Conservation (phyloP, 78 protist genomes). For the Dictyostelium intermedium region DNA sequence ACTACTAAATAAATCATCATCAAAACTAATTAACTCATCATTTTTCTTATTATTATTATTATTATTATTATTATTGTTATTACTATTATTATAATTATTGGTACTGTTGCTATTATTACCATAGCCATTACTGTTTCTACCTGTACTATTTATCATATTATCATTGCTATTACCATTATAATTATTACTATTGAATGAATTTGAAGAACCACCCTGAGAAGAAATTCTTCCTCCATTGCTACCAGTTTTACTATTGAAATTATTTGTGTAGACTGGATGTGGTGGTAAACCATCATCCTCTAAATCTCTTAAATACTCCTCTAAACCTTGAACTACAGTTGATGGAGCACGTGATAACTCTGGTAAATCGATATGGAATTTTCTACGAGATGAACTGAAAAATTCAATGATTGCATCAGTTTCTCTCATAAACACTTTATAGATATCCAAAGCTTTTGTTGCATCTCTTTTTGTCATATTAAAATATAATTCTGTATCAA, state of each 20-base stretch:
- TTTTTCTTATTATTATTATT: neutral
- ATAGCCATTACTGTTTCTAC: neutral
- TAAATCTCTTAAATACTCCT: slow-evolving; percentile 66
- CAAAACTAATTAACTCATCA: slow-evolving; percentile 30
- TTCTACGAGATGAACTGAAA: slow-evolving; percentile 74
- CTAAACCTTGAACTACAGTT: slow-evolving; percentile 73
- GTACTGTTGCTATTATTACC: neutral
- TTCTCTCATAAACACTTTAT: slow-evolving; percentile 77
- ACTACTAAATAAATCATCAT: slow-evolving; percentile 23
- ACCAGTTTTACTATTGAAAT: neutral
- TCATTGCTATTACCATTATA: neutral
- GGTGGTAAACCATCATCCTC: slow-evolving; percentile 29
- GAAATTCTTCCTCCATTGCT: neutral
- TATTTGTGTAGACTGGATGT: neutral
- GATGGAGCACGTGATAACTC: slow-evolving; percentile 75
- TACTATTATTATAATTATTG: neutral
- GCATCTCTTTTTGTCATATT: slow-evolving; percentile 83
- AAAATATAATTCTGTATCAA: slow-evolving; percentile 61
- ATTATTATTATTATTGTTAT: neutral
- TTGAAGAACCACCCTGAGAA: slow-evolving; percentile 6
- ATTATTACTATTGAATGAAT: neutral
- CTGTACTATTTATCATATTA: neutral
- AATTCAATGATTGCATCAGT: slow-evolving; percentile 71
- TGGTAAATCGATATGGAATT: slow-evolving; percentile 75
- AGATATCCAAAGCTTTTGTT: slow-evolving; percentile 72